These are phyloP conservation scores for Glebionis coronaria DNA, from an alignment of 129 eudicot genomes.

Conservation along the genomic window DNA sequence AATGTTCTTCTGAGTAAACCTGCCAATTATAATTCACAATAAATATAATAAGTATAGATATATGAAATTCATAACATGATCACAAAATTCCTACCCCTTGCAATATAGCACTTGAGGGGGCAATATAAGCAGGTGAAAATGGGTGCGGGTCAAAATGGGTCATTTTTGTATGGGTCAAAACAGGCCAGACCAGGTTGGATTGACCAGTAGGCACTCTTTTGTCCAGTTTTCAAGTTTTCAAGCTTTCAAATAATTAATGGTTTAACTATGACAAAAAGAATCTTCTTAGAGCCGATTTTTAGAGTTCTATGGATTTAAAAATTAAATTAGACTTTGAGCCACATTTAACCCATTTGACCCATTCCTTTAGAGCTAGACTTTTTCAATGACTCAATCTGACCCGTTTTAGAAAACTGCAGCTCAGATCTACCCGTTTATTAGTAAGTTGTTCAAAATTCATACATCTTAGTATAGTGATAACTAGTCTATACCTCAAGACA, in stretches of 20 bases:
- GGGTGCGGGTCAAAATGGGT: not conserved
- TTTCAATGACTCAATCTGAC: not conserved
- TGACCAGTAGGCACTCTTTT: not conserved
- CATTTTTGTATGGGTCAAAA: conserved; percentile 6
- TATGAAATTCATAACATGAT: not conserved
- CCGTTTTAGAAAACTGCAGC: not conserved
- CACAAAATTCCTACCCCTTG: not conserved
- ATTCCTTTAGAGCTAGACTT: not conserved
- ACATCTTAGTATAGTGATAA: not conserved
- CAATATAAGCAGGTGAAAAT: not conserved
- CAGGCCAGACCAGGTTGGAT: not conserved
- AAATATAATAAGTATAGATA: conserved; percentile 13
- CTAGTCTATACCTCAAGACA: conserved; percentile 33
- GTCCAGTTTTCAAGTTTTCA: not conserved
- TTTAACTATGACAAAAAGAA: too few relatives aligned
- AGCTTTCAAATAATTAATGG: not conserved
- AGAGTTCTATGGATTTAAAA: not conserved
- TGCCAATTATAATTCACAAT: conserved; percentile 21
- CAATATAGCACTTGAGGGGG: not conserved
- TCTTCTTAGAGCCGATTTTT: not conserved
- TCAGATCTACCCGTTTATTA: not conserved
- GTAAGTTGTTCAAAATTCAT: not conserved
- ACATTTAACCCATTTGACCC: not conserved
- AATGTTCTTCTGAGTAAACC: conserved; percentile 80
- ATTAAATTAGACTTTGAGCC: not conserved